These are phyloP conservation scores for Patellifolia procumbens DNA, from an alignment of 179 eudicot genomes.

Conservation along the genomic window DNA sequence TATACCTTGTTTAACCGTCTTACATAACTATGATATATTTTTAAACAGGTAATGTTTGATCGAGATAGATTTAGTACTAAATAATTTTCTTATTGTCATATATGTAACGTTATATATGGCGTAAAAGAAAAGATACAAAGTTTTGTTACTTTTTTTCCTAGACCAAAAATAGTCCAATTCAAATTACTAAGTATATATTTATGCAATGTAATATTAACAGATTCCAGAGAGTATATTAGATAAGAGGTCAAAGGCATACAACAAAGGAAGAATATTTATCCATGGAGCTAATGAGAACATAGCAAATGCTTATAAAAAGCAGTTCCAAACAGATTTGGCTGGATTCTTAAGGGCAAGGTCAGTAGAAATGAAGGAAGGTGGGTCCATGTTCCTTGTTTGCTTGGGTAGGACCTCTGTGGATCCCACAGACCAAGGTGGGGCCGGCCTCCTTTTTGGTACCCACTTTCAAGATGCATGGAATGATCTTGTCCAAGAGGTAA, in stretches of 20 bases:
- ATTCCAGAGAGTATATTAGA: slow-evolving; percentile 67
- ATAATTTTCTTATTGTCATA: too few relatives aligned
- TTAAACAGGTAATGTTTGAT: too few relatives aligned
- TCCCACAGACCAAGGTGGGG: slow-evolving; percentile 93
- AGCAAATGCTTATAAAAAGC: slow-evolving; percentile 60
- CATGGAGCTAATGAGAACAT: slow-evolving; percentile 70
- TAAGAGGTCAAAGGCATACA: slow-evolving; percentile 66
- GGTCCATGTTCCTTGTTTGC: slow-evolving; percentile 85
- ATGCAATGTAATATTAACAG: slow-evolving; percentile 26
- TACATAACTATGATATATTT: too few relatives aligned
- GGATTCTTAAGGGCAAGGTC: slow-evolving; percentile 59
- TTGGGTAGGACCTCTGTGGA: slow-evolving; percentile 71
- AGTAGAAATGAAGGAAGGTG: slow-evolving; percentile 66
- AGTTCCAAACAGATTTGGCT: slow-evolving; percentile 61
- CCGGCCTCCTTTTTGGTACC: slow-evolving; percentile 86
- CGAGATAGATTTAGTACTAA: too few relatives aligned
- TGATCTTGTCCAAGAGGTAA: slow-evolving; percentile 88
- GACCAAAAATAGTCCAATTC: too few relatives aligned
- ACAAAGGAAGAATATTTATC: slow-evolving; percentile 71
- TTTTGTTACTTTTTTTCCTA: too few relatives aligned
- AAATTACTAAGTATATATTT: background rate
- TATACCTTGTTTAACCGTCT: too few relatives aligned
- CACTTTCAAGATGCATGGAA: slow-evolving; percentile 95
- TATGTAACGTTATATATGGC: too few relatives aligned
- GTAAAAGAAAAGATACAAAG: too few relatives aligned